Evolutionary conservation across 1,284 basidiomycete genomes (phyloP), one percentile per base, ranked within the genome.

Genomic region (Fomitopsis palustris): DNA sequence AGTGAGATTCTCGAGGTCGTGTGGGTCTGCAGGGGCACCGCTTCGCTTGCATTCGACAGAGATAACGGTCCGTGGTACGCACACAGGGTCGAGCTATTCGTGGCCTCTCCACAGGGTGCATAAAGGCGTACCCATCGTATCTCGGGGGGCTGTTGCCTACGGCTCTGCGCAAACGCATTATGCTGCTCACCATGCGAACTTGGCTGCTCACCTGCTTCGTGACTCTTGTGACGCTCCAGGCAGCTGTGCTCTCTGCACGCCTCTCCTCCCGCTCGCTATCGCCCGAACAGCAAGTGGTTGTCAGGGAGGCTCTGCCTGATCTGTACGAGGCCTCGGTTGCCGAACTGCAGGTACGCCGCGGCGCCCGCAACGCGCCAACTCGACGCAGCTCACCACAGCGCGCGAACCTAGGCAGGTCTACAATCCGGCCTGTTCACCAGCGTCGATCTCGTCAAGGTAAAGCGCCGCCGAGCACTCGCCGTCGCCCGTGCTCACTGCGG

Each of bases 371-470:
- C 21, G 5, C 43, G 10, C 21, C 10, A 14, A 5, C 43, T 23
- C 31, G 35, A 4, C 19, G 31, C 37, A 10, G 8, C 42, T n/a
- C 12, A 43, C 9, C 27, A 35, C 19, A 17, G 45, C n/a, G n/a
- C 9, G 16, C 10, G 4, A 42, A 7, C 31, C 31, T 31, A 69
- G 69, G 52, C 55, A 16, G 66, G 66, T 14, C 55, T 72, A 19
- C 75, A 82, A 33, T 72, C 74, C 1, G 78, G 81, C 2, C 73
- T 76, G 27, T 89, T 87, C 64, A 81, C 80, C 2, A 87, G 85
- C 60, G 83, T 86, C 2, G 83, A 88, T 64, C 77, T 89, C 1
- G 81, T 89, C 35, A 85, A 86, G 74, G 86, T 81, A 55, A 41
- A 70, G 63, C 27, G 31, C 9, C 45, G 0, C 16, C 9, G 41